Conservation (phyloP, 148 eudicot genomes). For the Rhododendron kiyosumense region DNA sequence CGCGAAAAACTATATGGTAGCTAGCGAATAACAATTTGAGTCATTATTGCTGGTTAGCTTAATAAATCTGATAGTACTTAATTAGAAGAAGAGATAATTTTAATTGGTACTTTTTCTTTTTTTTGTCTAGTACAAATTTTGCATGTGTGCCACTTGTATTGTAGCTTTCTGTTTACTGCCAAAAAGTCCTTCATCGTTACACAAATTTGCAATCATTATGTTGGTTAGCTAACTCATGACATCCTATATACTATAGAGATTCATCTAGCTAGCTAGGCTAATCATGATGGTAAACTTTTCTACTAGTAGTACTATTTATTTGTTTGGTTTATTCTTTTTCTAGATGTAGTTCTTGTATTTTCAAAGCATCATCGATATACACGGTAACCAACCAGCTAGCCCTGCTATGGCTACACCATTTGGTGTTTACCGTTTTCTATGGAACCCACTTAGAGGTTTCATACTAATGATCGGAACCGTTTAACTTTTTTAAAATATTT, state of each 20-base stretch:
- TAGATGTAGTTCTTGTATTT: too few species aligned
- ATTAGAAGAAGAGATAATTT: background rate
- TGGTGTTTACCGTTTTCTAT: too few species aligned
- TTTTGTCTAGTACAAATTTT: background rate
- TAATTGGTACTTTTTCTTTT: background rate
- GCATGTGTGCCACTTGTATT: constrained; percentile 3
- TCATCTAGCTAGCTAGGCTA: background rate
- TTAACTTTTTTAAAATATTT: too few species aligned
- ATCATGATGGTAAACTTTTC: background rate
- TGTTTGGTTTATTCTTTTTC: background rate
- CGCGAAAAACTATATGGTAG: background rate
- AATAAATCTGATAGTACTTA: background rate
- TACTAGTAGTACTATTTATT: too few species aligned
- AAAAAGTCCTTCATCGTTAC: background rate
- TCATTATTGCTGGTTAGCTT: background rate
- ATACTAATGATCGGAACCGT: too few species aligned
- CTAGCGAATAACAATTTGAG: background rate
- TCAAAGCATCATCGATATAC: too few species aligned
- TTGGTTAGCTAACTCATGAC: too few species aligned
- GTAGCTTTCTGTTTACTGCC: background rate
- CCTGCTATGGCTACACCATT: too few species aligned
- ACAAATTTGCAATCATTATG: background rate
- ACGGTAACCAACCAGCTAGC: too few species aligned
- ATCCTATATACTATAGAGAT: background rate
- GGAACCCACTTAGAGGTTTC: too few species aligned